phyloP scores from a whole-genome alignment of 257 asterid species.

The Osmanthus fragrans region DNA sequence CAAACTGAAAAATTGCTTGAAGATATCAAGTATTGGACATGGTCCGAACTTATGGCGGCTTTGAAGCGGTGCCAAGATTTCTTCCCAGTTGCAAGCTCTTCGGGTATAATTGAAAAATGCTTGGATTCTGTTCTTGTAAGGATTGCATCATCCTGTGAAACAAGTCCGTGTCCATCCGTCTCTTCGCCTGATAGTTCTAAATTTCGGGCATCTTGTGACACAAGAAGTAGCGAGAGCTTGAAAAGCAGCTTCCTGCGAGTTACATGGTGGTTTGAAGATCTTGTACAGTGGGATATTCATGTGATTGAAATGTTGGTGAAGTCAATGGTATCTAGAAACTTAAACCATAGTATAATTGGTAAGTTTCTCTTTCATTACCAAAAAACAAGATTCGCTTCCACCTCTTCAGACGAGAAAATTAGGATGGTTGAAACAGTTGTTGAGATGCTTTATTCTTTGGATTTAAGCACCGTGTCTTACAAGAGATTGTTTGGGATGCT shows the following conservation, averaged over 20 bases:
- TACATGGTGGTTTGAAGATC: conserved; percentile 94
- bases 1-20: conserved; percentile 52
- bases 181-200: conserved; percentile 77
- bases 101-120: conserved; percentile 44
- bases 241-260: conserved; percentile 43
- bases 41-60: conserved; percentile 71
- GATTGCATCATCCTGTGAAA: conserved; percentile 51
- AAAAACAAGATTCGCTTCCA: conserved; percentile 47
- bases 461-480: conserved; percentile 45
- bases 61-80: conserved; percentile 58
- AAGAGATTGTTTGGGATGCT: conserved; percentile 67
- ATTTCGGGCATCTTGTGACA: conserved; percentile 59
- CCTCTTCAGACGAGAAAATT: conserved; percentile 42
- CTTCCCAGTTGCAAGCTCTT: conserved; percentile 37
- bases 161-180: conserved; percentile 73
- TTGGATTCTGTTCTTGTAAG: conserved; percentile 53
- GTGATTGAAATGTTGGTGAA: conserved; percentile 42
- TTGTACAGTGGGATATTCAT: conserved; percentile 33
- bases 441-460: conserved; percentile 62
- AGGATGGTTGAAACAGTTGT: conserved; percentile 47
- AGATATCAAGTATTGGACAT: conserved; percentile 63
- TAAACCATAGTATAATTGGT: conserved; percentile 56
- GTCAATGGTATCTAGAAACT: conserved; percentile 44
- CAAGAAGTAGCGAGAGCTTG: conserved; percentile 76
- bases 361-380: conserved; percentile 72